Evolutionary conservation across 257 asterid species (phyloP).

Genomic region (Scutellaria baicalensis): DNA sequence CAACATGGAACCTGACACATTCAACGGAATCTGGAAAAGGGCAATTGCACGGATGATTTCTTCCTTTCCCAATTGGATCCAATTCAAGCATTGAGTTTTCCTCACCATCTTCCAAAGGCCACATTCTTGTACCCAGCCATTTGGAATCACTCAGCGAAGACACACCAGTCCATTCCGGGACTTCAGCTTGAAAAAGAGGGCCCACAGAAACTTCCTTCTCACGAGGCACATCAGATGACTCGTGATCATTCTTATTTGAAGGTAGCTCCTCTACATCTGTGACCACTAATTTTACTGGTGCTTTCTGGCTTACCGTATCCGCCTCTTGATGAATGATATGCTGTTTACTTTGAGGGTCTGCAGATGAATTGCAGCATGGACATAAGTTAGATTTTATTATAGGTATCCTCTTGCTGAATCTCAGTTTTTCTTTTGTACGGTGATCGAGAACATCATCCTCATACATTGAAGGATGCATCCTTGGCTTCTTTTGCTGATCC

Average conservation of each 20-base stretch:
- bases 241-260: background rate
- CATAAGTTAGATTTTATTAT: slow-evolving; percentile 24
- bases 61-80: slow-evolving; percentile 43
- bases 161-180: slow-evolving; percentile 63
- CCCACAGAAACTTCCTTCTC: slow-evolving; percentile 37
- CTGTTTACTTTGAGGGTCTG: slow-evolving; percentile 19
- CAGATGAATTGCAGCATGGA: slow-evolving; percentile 34
- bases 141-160: slow-evolving; percentile 48
- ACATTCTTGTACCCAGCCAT: slow-evolving; percentile 65
- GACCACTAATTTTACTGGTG: slow-evolving; percentile 12
- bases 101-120: slow-evolving; percentile 40
- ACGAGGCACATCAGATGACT: slow-evolving; percentile 12
- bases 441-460: slow-evolving; percentile 29
- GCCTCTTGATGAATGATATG: slow-evolving; percentile 17
- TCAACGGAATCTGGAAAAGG: slow-evolving; percentile 38
- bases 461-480: slow-evolving; percentile 68
- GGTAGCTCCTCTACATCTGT: slow-evolving; percentile 10
- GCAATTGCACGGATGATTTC: slow-evolving; percentile 39
- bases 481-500: slow-evolving; percentile 49
- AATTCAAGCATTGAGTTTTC: slow-evolving; percentile 1
- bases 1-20: slow-evolving; percentile 68
- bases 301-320: slow-evolving; percentile 17
- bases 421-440: slow-evolving; percentile 32
- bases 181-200: slow-evolving; percentile 48
- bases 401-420: slow-evolving; percentile 46